Evolutionary conservation across 768 basidiomycete genomes (phyloP).

Genomic region (Suillus variegatus): DNA sequence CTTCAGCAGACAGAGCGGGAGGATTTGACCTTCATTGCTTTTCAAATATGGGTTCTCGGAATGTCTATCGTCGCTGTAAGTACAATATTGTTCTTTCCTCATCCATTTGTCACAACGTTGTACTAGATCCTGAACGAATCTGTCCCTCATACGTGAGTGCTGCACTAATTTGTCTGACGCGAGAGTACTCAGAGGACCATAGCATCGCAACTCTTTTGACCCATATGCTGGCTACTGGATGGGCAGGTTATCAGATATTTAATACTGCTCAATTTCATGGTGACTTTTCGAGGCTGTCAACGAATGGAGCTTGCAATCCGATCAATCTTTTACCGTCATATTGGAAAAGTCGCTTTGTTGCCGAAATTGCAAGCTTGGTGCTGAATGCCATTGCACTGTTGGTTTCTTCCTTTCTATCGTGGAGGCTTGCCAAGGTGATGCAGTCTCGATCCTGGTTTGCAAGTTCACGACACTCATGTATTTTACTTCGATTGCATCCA

Average conservation of each 20-base stretch:
- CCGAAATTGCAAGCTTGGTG: conserved; percentile 65
- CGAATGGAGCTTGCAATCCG: conserved; percentile 62
- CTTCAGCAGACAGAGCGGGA: conserved; percentile 74
- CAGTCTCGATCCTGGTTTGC: conserved; percentile 8
- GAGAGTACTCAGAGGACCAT: conserved; percentile 4
- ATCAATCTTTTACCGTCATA: conserved; percentile 59
- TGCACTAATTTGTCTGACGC: neutral
- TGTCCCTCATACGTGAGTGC: conserved; percentile 64
- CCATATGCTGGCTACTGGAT: conserved; percentile 70
- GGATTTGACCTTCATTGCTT: conserved; percentile 74
- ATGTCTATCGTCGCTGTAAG: conserved; percentile 68
- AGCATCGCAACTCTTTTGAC: conserved; percentile 69
- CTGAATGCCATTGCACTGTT: conserved; percentile 63
- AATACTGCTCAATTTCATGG: conserved; percentile 59
- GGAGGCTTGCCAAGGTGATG: conserved; percentile 70
- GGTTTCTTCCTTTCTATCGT: conserved; percentile 64
- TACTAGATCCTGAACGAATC: conserved; percentile 62
- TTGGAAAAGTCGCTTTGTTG: conserved; percentile 59
- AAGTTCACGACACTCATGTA: neutral
- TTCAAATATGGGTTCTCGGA: conserved; percentile 80
- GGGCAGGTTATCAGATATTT: conserved; percentile 68
- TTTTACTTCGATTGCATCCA: conserved; percentile 22
- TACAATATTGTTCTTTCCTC: conserved; percentile 22
- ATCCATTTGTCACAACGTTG: neutral
- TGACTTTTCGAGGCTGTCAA: conserved; percentile 57